Evolutionary conservation across 768 basidiomycete genomes (phyloP), one percentile per base, ranked within the genome.

Genomic region (Sistotremastrum niveocremeum): DNA sequence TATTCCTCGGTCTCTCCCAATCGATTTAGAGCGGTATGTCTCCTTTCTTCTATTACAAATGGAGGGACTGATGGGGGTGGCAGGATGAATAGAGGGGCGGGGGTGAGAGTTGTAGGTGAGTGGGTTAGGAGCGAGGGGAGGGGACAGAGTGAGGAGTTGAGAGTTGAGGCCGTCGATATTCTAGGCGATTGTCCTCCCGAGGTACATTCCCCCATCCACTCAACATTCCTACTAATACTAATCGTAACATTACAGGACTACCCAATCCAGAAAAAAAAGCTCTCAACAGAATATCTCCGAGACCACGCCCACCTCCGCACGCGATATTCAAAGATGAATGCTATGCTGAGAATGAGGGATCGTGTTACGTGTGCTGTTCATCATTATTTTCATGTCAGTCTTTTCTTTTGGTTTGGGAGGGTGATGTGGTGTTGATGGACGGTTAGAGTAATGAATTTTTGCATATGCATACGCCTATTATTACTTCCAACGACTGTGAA

Each of bases 401-500:
- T 35, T 33, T 3, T 30, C 28, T 6, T 32, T 7, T 34, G n/a
- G 11, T 2, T 9, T 7, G 11, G 20, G 34, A 20, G 11, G n/a
- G 29, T 39, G 9, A n/a, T 11, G 35, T 11, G 37, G 48, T 46
- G 5, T 30, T 35, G 46, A 45, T 11, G 7, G 9, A 34, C 34
- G 28, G 31, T 11, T 59, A 94, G 86, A 62, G 62, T n/a, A 74
- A 84, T 60, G 86, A 76, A 7, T 98, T 95, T 60, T 62, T 67
- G 35, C 76, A 84, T 56, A 73, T 74, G 9, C 81, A 95, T 55
- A 84, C 91, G 0, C 95, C 95, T 1, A 73, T 98, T 40, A 63
- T 97, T 28, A 97, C 94, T 0, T 76, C 78, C 10, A 89, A 79
- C 54, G 95, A 99, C 60, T 91, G 91, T 45, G 95, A 99, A 68